Percentiles rank a stretch among this genome's conserved stretches.
Evolutionary conservation across 257 asterid species (phyloP).

Genomic region (Phtheirospermum japonicum): DNA sequence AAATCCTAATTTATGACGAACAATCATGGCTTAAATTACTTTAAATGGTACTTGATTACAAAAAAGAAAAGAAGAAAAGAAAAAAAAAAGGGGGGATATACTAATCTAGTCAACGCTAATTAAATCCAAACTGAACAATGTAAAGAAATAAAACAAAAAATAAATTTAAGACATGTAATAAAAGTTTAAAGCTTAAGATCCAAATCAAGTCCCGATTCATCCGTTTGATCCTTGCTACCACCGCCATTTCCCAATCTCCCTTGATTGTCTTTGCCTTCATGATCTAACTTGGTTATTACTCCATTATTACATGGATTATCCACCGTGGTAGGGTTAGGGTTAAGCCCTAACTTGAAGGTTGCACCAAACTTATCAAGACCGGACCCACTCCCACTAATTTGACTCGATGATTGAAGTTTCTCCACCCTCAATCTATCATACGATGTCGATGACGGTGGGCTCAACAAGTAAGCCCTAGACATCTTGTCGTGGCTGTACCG

Average conservation of each 20-base stretch:
- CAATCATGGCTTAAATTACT: no score
- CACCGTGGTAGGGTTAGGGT: constrained; percentile 21
- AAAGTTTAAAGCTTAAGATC: constrained; percentile 37
- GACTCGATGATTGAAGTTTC: constrained; percentile 20
- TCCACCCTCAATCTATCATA: constrained; percentile 28
- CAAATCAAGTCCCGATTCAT: constrained; percentile 48
- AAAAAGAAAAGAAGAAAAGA: no score
- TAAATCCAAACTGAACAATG: constrained; percentile 6
- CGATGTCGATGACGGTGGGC: constrained; percentile 18
- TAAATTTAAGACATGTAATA: neutral
- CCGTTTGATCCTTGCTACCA: constrained; percentile 25
- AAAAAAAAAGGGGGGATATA: no score
- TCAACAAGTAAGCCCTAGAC: constrained; percentile 23
- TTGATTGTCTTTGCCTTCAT: no score
- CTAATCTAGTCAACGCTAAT: constrained; percentile 8
- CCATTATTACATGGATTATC: neutral
- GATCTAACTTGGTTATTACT: no score
- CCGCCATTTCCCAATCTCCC: constrained; percentile 6
- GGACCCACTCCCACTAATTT: constrained; percentile 27
- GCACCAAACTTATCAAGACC: constrained; percentile 29
- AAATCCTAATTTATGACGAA: no score
- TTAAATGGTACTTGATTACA: no score
- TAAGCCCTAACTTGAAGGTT: constrained; percentile 27
- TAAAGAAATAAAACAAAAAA: neutral
- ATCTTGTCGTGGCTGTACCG: constrained; percentile 29